Evolutionary conservation across 108 stramenopile species (phyloP).

Genomic region (Cylindrotheca closterium): DNA sequence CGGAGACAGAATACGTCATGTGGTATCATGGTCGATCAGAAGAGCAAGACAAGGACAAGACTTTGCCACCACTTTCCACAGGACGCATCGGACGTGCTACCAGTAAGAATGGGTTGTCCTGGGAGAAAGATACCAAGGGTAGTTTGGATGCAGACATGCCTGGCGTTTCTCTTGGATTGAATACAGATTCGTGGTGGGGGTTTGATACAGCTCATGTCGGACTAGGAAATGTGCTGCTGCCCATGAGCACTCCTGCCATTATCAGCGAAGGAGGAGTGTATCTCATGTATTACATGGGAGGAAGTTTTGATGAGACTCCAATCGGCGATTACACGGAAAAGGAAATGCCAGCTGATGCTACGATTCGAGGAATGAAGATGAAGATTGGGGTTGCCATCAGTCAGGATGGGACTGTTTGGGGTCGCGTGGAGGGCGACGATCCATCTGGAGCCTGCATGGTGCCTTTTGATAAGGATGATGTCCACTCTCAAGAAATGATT

Average conservation of each 20-base stretch:
- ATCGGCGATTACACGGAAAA: slow-evolving; percentile 49
- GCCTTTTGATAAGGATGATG: slow-evolving; percentile 56
- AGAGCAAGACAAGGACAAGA: slow-evolving; percentile 33
- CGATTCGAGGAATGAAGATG: slow-evolving; percentile 86
- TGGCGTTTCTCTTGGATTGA: slow-evolving; percentile 76
- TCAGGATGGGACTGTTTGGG: slow-evolving; percentile 90
- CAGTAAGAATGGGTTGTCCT: slow-evolving; percentile 69
- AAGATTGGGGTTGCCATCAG: slow-evolving; percentile 88
- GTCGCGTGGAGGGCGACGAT: slow-evolving; percentile 83
- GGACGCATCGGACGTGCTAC: slow-evolving; percentile 81
- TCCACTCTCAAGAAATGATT: slow-evolving; percentile 35
- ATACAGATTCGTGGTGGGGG: slow-evolving; percentile 91
- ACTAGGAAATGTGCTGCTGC: slow-evolving; percentile 83
- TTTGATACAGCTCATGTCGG: slow-evolving; percentile 92
- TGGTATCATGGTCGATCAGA: slow-evolving; percentile 79
- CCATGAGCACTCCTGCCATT: slow-evolving; percentile 81
- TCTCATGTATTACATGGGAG: slow-evolving; percentile 92
- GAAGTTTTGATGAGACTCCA: slow-evolving; percentile 74
- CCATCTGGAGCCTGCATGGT: slow-evolving; percentile 75
- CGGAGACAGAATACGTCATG: slow-evolving; percentile 78
- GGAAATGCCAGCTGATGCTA: slow-evolving; percentile 44
- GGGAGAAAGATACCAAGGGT: slow-evolving; percentile 61
- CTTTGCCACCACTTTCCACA: slow-evolving; percentile 69
- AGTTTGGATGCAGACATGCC: slow-evolving; percentile 51
- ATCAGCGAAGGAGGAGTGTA: slow-evolving; percentile 86